Evolutionary conservation across 2,329 filamentous ascomycete species (phyloP), one percentile per base, ranked within the genome.

Genomic region (Epichloe brachyelytri): DNA sequence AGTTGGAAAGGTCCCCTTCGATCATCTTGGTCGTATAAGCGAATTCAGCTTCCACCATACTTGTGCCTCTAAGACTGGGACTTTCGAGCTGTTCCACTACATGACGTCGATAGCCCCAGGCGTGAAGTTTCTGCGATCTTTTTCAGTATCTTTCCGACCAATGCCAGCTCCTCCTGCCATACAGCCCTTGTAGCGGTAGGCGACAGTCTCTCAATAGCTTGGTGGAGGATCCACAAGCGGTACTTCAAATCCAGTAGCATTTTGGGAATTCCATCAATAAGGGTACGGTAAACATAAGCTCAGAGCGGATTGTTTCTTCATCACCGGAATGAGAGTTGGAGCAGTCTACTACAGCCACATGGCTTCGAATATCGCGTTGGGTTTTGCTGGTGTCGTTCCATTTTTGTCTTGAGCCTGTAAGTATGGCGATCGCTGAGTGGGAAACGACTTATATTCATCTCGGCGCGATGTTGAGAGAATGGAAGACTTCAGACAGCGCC

Each of bases 221-320:
- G 79, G 50, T 83, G 73, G 14, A 98, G 73, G 3, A 91, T 72
- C 90, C 93, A 98, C 44, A 85, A 70, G 30, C 93, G 83, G 68
- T 96, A 91, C 59, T 95, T 95, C 93, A 98, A 62, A 98, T 91
- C 91, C 93, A 97, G 71, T 98, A 98, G 74, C 93, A 97, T 67
- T 98, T 98, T 6, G 93, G 93, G 57, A 82, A 91, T 57, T 88
- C 81, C 56, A 87, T 77, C 47, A 98, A 78, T 19, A 98, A 76
- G 0, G 88, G 87, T 40, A 96, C 79, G 36, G 91, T 83, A 62
- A 96, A 95, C 46, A 72, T 71, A 36, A 98, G 74, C 64, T 98
- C 93, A 51, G 78, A 73, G 45, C 79, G 77, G 54, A 97, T 76
- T 34, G 84, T 19, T 20, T 48, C 33, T 59, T 43, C 55, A 14